These are phyloP conservation scores for Debaryomyces psychrophilus DNA, from an alignment of 1,139 yeast species.

Conservation along the genomic window DNA sequence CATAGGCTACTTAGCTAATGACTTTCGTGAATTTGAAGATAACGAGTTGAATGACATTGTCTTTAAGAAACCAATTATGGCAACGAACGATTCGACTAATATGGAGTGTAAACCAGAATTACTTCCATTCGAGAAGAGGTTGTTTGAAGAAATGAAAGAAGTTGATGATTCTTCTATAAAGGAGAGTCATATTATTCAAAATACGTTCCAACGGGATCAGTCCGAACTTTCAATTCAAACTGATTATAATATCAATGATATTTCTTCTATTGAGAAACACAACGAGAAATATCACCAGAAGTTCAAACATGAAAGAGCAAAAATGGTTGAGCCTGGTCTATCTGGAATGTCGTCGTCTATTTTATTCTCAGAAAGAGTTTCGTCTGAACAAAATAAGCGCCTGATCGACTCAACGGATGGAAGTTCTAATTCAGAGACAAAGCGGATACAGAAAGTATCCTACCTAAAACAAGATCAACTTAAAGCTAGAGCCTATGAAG, in stretches of 20 bases:
- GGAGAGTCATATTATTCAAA: constrained; percentile 8
- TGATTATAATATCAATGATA: constrained; percentile 16
- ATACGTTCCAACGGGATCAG: constrained; percentile 10
- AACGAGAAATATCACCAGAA: constrained; percentile 18
- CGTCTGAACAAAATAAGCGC: neutral
- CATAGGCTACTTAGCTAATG: constrained; percentile 21
- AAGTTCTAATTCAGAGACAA: constrained; percentile 4
- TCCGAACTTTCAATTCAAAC: constrained; percentile 20
- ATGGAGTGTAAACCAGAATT: constrained; percentile 3
- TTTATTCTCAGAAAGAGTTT: too few species aligned
- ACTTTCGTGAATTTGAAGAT: constrained; percentile 20
- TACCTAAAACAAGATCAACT: constrained; percentile 5
- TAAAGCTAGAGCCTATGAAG: constrained; percentile 6
- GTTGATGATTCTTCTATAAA: constrained; percentile 12
- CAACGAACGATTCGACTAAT: neutral
- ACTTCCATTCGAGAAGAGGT: constrained; percentile 14
- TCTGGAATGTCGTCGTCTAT: neutral
- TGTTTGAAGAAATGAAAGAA: constrained; percentile 13
- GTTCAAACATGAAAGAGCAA: constrained; percentile 14
- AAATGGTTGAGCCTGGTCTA: neutral
- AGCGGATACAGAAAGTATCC: constrained; percentile 6
- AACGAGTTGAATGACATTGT: constrained; percentile 21
- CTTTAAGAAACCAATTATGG: constrained; percentile 15
- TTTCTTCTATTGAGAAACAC: constrained; percentile 15
- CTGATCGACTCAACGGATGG: neutral